A percentile compares a stretch with the other conserved stretches of the same genome.
These are phyloP conservation scores for Marasmius sp. DNA, from an alignment of 1,284 basidiomycete species.

Conservation along the genomic window DNA sequence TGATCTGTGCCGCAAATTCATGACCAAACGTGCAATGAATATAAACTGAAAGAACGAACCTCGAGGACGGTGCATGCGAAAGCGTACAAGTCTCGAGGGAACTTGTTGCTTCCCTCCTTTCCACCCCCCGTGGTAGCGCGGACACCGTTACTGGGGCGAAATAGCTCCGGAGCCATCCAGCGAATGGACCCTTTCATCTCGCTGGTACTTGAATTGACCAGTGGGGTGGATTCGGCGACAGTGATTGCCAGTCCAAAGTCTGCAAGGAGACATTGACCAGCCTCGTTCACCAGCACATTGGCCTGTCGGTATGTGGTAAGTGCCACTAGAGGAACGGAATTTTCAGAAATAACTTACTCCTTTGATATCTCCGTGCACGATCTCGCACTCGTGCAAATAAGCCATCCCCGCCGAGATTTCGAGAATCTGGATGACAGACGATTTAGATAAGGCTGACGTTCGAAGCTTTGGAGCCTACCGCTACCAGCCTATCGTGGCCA, in stretches of 20 bases:
- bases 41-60: background rate
- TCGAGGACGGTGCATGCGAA: background rate
- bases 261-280: background rate
- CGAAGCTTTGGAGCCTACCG: background rate
- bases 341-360: background rate
- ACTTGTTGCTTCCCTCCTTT: background rate
- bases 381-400: background rate
- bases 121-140: too few species aligned
- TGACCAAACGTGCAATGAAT: background rate
- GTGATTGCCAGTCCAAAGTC: background rate
- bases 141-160: background rate
- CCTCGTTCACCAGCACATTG: background rate
- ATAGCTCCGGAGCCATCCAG: background rate
- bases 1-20: background rate
- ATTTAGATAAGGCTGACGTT: too few species aligned
- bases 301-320: background rate
- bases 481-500: slow-evolving; percentile 2
- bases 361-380: slow-evolving; percentile 1
- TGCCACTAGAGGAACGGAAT: background rate
- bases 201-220: background rate
- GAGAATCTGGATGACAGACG: background rate
- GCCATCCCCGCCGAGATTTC: background rate
- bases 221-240: too few species aligned
- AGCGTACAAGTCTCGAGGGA: background rate
- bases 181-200: background rate